Base-by-base conservation (phyloP, 2,329 filamentous ascomycete genomes). In the Fusarium nematophilum region DNA sequence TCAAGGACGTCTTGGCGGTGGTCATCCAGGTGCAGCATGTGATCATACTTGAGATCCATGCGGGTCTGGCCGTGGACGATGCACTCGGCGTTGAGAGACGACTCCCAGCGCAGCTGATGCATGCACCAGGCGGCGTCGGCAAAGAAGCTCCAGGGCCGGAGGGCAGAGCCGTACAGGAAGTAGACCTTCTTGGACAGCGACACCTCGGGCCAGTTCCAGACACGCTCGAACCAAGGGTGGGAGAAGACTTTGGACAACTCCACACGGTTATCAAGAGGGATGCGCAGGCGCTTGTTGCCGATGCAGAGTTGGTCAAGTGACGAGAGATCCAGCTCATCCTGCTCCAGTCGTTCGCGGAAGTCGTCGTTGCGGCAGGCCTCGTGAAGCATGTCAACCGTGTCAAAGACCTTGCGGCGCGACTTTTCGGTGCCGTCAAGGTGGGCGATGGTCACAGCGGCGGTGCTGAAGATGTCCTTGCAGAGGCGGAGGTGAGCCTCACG, bases 111-210 rank as follows among this genome's bases (percentile, higher is more conserved):
- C 17, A 33, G 21, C 4, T 49, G 46, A 42, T 49, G 46, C 46
- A 49, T 49, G 18, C 46, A 49, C 46, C 46, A 49, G 21, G 46
- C 46, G 10, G 46, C 36, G 31, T 49, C 46, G 25, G 46, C 46
- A 33, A 49, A 49, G 46, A 49, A 49, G 17, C 46, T 49, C 46
- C 46, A 49, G 18, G 46, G 46, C 7, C 46, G 34, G 2, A 49
- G 46, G 4, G 46, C 46, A 33, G 46, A 49, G 14, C 46, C 46
- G 15, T 49, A 49, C 36, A 49, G 9, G 46, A 49, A 49, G 18
- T 49, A 49, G 2, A 49, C 46, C 27, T 49, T 49, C 46, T 49
- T 49, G 36, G 46, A 49, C n/a, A 49, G 46, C 14, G 46, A 49
- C n/a, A 49, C 36, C 18, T 49, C 46, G 17, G 46, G 46, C 46